Percentiles rank a stretch among this genome's conserved stretches.
Conservation (phyloP, 805 yeast species). For the Monosporozyma servazzii region DNA sequence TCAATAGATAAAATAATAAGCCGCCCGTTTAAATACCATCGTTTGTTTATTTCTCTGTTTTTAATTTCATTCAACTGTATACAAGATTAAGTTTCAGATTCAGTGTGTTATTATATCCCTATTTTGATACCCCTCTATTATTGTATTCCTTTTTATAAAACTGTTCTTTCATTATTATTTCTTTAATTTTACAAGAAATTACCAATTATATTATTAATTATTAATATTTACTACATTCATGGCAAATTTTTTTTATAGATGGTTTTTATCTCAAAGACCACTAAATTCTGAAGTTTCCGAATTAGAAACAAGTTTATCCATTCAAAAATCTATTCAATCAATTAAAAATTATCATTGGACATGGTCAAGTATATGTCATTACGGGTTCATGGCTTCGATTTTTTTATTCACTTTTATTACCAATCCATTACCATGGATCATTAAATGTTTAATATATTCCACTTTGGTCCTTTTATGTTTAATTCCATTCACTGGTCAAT, state of each 20-base stretch:
- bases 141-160: too few relatives aligned
- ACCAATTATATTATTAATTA: background rate
- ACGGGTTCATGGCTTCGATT: conserved; percentile 42
- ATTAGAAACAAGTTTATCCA: conserved; percentile 41
- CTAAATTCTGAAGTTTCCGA: conserved; percentile 35
- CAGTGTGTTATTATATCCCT: too few relatives aligned
- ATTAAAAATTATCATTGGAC: conserved; percentile 37
- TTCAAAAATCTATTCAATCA: conserved; percentile 33
- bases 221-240: conserved; percentile 4
- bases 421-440: conserved; percentile 44
- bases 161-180: too few relatives aligned
- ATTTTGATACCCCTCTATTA: too few relatives aligned
- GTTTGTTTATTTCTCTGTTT: too few relatives aligned
- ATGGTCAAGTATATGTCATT: conserved; percentile 42
- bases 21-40: too few relatives aligned
- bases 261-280: conserved; percentile 48
- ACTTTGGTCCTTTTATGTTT: conserved; percentile 40
- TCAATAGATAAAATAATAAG: too few relatives aligned
- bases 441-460: conserved; percentile 28
- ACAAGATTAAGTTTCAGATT: too few relatives aligned
- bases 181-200: too few relatives aligned
- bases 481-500: conserved; percentile 74
- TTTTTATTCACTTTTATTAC: conserved; percentile 49
- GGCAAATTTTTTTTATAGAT: conserved; percentile 36
- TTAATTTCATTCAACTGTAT: too few relatives aligned